These are phyloP conservation scores for Coffea canephora DNA, from an alignment of 257 asterid genomes.

Conservation along the genomic window DNA sequence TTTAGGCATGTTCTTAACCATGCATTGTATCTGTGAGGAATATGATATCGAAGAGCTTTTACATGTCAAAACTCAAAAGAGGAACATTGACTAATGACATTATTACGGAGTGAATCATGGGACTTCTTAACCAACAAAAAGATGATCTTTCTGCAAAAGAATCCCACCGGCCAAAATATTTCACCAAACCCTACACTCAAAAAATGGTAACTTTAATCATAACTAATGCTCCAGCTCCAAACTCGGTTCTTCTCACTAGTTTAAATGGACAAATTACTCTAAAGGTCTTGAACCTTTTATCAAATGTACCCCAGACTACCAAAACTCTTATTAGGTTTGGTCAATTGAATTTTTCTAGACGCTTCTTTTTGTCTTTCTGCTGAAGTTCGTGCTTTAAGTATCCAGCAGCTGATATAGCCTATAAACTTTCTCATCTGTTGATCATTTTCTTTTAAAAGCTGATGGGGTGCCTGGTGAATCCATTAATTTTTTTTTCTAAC, in stretches of 20 bases:
- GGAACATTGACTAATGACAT: not conserved
- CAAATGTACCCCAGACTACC: not conserved
- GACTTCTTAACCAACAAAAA: slow-evolving; percentile 15
- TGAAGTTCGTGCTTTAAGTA: not conserved
- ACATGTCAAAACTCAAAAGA: slow-evolving; percentile 9
- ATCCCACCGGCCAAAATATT: slow-evolving; percentile 27
- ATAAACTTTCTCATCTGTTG: not conserved
- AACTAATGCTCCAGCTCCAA: not conserved
- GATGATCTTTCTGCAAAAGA: slow-evolving; percentile 18
- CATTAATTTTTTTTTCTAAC: not conserved
- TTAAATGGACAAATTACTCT: not conserved
- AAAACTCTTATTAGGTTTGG: not conserved
- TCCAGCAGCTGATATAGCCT: not conserved
- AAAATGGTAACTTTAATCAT: not conserved
- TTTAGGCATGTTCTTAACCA: not conserved
- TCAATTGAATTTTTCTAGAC: not conserved
- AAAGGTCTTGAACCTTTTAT: not conserved
- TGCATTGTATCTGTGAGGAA: not conserved
- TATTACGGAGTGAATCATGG: slow-evolving; percentile 30
- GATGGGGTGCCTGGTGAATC: not conserved
- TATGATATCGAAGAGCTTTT: slow-evolving; percentile 6
- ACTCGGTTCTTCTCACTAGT: not conserved
- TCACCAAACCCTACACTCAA: slow-evolving; percentile 21
- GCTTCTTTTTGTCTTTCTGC: too few relatives aligned
- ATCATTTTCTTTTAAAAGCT: not conserved